These are phyloP conservation scores for Talaromyces islandicus DNA, from an alignment of 2,329 filamentous ascomycete genomes.

Conservation along the genomic window DNA sequence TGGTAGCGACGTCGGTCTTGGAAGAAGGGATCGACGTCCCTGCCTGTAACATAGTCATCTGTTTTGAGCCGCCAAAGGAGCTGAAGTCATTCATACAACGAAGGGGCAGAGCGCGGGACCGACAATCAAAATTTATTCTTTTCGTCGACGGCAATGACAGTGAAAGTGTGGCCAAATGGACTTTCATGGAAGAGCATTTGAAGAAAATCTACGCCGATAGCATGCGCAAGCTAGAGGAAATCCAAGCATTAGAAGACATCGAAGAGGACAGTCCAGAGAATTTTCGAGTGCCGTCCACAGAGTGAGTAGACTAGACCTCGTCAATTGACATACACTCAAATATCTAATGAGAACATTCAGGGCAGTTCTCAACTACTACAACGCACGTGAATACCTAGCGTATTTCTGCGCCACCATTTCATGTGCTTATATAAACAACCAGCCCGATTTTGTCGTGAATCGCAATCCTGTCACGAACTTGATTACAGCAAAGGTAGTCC, in stretches of 20 bases:
- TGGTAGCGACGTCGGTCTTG: constrained; percentile 53
- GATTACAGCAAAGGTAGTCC: constrained; percentile 53
- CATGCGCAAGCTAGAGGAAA: constrained; percentile 43
- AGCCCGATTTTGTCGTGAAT: constrained; percentile 62
- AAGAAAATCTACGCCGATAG: constrained; percentile 63
- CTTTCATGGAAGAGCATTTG: constrained; percentile 66
- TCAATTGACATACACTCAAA: background rate
- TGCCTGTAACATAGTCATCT: constrained; percentile 60
- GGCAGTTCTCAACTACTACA: constrained; percentile 65
- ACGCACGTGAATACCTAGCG: constrained; percentile 68
- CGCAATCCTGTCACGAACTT: constrained; percentile 23
- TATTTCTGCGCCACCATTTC: constrained; percentile 70
- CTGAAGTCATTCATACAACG: constrained; percentile 62
- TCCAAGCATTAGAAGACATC: constrained; percentile 46
- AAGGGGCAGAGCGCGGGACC: constrained; percentile 54
- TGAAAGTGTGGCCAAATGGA: constrained; percentile 50
- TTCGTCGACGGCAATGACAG: constrained; percentile 31
- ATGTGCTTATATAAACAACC: constrained; percentile 55
- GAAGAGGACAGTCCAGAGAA: constrained; percentile 32
- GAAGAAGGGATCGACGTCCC: constrained; percentile 59
- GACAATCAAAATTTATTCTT: constrained; percentile 53
- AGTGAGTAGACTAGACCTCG: constrained; percentile 20
- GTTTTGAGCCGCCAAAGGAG: constrained; percentile 57
- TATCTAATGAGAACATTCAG: constrained; percentile 27
- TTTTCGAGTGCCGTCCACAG: constrained; percentile 40